Base-by-base conservation (phyloP, 352 stramenopile species). In the Phytophthora sp. region DNA sequence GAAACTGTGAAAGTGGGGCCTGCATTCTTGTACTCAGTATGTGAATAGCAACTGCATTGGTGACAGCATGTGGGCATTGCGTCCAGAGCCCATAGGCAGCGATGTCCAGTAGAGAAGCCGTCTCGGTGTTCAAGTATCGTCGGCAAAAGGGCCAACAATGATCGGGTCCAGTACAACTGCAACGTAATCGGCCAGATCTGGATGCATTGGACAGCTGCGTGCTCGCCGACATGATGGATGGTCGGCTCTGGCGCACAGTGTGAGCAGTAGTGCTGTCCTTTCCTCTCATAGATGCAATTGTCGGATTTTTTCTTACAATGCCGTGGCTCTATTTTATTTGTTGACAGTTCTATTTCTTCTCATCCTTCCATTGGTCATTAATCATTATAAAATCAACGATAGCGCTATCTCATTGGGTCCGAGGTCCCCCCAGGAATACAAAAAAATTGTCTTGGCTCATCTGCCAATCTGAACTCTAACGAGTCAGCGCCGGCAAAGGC, bases 381-480 rank as follows among this genome's bases (percentile, higher is more conserved):
- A 20, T 13, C 7, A 11, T 7, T 16, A 31, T n/a, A 24, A 35
- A 36, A 18, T 54, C 30, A 4, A 5, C n/a, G 4, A 8, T 8
- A 16, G 12, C 24, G n/a, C 18, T 13, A 47, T 56, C 4, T n/a
- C 3, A 36, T 58, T 56, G 30, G 24, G 56, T 39, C n/a, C n/a
- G n/a, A n/a, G n/a, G n/a, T n/a, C n/a, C n/a, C n/a, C n/a, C n/a
- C n/a, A n/a, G n/a, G n/a, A 55, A 56, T 56, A 35, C 21, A 62
- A 62, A 55, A 31, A 62, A 62, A 41, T 26, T 39, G 63, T 67
- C 50, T 31, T 57, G 65, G 16, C 58, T 73, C 65, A 36, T 73
- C 65, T 73, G 65, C 50, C 46, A 36, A 29, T 62, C 60, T 68
- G 60, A 68, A 68, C 60, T 57, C 30, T 44, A 49, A 42, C 42